phyloP scores from a whole-genome alignment of 2,329 filamentous ascomycete species.

The Fusarium sp. region DNA sequence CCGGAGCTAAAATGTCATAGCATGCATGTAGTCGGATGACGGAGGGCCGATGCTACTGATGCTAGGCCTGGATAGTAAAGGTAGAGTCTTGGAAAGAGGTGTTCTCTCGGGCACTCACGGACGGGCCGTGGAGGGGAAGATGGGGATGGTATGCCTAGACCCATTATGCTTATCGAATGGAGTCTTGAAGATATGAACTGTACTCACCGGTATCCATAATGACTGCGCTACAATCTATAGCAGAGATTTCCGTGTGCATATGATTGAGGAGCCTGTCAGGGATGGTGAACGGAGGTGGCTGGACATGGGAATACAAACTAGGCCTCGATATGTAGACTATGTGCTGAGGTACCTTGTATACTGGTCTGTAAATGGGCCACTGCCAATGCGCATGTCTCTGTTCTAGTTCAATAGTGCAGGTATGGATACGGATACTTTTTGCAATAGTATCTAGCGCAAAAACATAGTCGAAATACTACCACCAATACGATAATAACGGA shows the following conservation, averaged over 20 bases:
- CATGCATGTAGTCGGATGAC: constrained; percentile 44
- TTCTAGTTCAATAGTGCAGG: background rate
- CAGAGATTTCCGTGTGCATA: constrained; percentile 36
- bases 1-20: constrained; percentile 46
- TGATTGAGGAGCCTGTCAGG: constrained; percentile 23
- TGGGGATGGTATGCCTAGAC: constrained; percentile 28
- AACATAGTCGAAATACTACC: constrained; percentile 6
- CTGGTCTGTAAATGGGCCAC: constrained; percentile 8
- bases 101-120: constrained; percentile 39
- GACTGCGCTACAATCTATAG: background rate
- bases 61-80: constrained; percentile 38
- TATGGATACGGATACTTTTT: constrained; percentile 4
- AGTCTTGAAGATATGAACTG: background rate
- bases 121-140: constrained; percentile 46
- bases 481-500: constrained; percentile 29
- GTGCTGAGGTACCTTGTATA: constrained; percentile 20
- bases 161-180: constrained; percentile 31
- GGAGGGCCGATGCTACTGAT: constrained; percentile 37
- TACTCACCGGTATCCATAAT: constrained; percentile 1
- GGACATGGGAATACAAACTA: constrained; percentile 32
- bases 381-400: constrained; percentile 25
- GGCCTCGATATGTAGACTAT: constrained; percentile 26
- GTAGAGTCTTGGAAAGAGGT: background rate
- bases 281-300: constrained; percentile 26
- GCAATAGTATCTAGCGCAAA: constrained; percentile 4